Conservation (phyloP, 2,329 filamentous ascomycete genomes). For the Diaporthe aspalathi region DNA sequence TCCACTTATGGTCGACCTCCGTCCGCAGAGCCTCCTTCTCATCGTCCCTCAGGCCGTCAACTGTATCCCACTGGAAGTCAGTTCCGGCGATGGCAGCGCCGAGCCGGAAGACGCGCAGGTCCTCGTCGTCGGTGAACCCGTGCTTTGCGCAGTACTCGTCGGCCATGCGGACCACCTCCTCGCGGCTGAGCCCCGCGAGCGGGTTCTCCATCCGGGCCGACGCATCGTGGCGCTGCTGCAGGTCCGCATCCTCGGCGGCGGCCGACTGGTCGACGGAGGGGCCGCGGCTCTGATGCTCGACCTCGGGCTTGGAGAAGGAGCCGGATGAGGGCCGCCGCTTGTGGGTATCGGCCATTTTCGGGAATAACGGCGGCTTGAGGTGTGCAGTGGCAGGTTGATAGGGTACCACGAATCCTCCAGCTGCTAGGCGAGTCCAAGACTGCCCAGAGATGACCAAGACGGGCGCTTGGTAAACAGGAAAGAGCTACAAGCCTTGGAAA, state of each 20-base stretch:
- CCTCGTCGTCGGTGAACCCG: conserved; percentile 64
- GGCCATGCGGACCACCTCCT: conserved; percentile 66
- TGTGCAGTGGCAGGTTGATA: no score
- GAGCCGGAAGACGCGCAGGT: conserved; percentile 68
- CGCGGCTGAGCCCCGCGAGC: conserved; percentile 52
- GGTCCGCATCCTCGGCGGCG: conserved; percentile 41
- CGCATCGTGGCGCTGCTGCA: conserved; percentile 48
- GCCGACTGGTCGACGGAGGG: conserved; percentile 1
- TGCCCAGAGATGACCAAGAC: conserved; percentile 27
- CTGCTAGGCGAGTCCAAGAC: conserved; percentile 11
- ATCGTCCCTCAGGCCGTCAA: conserved; percentile 65
- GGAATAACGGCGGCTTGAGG: neutral
- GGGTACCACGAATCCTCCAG: neutral
- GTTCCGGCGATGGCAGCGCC: conserved; percentile 69
- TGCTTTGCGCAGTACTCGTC: conserved; percentile 68
- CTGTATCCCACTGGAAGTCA: conserved; percentile 59
- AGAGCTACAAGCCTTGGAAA: neutral
- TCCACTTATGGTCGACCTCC: conserved; percentile 75
- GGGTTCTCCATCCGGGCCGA: conserved; percentile 55
- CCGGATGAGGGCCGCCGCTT: conserved; percentile 38
- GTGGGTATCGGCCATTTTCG: conserved; percentile 37
- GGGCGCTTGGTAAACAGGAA: conserved; percentile 11
- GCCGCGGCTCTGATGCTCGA: conserved; percentile 43
- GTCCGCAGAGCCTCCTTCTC: conserved; percentile 68
- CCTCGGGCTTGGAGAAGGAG: conserved; percentile 44